Evolutionary conservation across 768 basidiomycete genomes (phyloP), one percentile per base, ranked within the genome.

Genomic region (Chalciporus piperatus): DNA sequence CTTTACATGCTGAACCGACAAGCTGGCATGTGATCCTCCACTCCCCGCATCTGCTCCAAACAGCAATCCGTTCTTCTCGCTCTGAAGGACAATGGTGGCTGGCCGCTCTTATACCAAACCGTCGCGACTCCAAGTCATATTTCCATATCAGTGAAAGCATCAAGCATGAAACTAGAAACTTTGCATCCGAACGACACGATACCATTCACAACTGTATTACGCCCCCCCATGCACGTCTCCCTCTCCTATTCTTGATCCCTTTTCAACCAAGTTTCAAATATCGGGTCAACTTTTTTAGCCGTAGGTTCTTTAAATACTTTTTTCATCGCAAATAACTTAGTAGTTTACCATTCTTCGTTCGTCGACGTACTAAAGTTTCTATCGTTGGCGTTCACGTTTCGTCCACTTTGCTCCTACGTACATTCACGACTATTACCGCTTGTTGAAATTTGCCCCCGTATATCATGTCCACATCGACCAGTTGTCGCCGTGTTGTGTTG

Each of bases 1-100:
- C 68, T 87, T 51, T 91, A 89, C 63, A 81, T 90, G 62, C 70
- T 87, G 48, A 89, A 85, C 65, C 85, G 87, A 56, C 85, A 87
- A 65, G 81, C 84, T 37, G 86, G 86, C 54, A 71, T 84, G 69
- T 83, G 67, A 57, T 27, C 68, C 47, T 13, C 3, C 3, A 33
- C 9, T 22, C 23, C 27, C 22, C 28, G n/a, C 14, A 3, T 22
- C 14, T 11, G 38, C 23, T 35, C 6, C 49, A 33, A 30, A 43
- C 42, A 30, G 35, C 35, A 23, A 27, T 12, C 35, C 43, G 13
- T 28, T 47, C 17, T 23, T 7, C n/a, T 25, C 20, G 12, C 38
- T 19, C 38, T 23, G 27, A 46, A n/a, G n/a, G n/a, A n/a, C n/a
- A n/a, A n/a, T n/a, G n/a, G 48, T 45, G 46, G 25, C 11, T 45